A percentile compares a stretch with the other conserved stretches of the same genome.
These are phyloP conservation scores for Lumnitzera racemosa DNA, from an alignment of 345 rosid species.

Conservation along the genomic window DNA sequence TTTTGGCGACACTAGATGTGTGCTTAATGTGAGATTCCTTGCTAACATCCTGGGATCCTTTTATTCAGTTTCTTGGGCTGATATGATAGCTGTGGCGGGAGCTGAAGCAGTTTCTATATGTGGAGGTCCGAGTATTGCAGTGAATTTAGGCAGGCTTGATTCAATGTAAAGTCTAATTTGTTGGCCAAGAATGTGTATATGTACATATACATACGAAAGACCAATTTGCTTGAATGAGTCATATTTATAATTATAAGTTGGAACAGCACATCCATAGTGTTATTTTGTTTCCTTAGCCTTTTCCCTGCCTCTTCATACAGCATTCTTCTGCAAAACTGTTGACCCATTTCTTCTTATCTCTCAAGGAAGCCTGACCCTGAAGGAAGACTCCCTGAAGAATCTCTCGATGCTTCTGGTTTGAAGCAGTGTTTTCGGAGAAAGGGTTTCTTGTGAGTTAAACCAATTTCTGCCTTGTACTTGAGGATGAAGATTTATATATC, in stretches of 20 bases:
- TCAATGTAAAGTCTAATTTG: slow-evolving; percentile 32
- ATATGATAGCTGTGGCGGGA: slow-evolving; percentile 82
- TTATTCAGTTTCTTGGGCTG: slow-evolving; percentile 85
- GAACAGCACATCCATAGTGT: too few species aligned
- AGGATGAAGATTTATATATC: too few species aligned
- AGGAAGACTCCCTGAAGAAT: slow-evolving; percentile 73
- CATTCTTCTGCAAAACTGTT: not conserved
- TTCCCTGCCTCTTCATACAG: too few species aligned
- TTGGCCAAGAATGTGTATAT: not conserved
- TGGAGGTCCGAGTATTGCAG: slow-evolving; percentile 79
- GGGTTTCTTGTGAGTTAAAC: slow-evolving; percentile 78
- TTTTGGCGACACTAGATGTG: too few species aligned
- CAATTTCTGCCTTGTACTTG: not conserved
- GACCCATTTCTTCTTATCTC: slow-evolving; percentile 8
- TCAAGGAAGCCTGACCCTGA: slow-evolving; percentile 73
- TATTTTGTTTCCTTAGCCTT: too few species aligned
- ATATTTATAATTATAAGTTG: too few species aligned
- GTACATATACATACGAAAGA: too few species aligned
- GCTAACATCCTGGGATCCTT: slow-evolving; percentile 21
- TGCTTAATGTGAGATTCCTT: not conserved
- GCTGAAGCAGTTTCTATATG: slow-evolving; percentile 88
- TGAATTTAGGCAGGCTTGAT: slow-evolving; percentile 72
- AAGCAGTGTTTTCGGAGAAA: slow-evolving; percentile 71
- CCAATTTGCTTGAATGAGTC: too few species aligned
- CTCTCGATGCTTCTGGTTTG: slow-evolving; percentile 59